These are phyloP conservation scores for Citrullus amarus DNA, from an alignment of 306 rosid species.

Conservation along the genomic window DNA sequence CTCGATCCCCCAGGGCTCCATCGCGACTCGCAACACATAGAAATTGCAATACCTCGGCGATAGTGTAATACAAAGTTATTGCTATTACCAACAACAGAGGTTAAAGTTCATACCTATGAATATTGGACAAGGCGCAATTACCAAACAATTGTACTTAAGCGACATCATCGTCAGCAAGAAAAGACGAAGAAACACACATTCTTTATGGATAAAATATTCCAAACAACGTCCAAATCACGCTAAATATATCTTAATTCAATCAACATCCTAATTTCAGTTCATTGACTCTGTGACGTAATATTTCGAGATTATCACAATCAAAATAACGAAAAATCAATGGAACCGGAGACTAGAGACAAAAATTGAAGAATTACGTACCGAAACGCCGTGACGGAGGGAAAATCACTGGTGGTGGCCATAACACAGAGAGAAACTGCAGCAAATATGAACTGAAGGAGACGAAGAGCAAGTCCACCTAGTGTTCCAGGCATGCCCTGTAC, in stretches of 20 bases:
- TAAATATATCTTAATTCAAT: not conserved
- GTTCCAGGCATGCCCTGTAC: constrained; percentile 41
- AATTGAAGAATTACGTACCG: constrained; percentile 9
- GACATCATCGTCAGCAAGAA: not conserved
- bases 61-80: not conserved
- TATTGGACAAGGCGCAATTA: not conserved
- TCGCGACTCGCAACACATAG: not conserved
- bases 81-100: not conserved
- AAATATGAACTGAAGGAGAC: constrained; percentile 25
- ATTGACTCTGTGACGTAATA: not conserved
- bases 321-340: not conserved
- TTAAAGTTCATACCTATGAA: not conserved
- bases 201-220: not conserved
- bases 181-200: not conserved
- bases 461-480: constrained; percentile 20
- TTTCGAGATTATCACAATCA: not conserved
- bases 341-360: not conserved
- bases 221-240: constrained; percentile 1
- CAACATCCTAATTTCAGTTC: not conserved
- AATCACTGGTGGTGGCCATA: constrained; percentile 28
- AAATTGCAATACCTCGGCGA: not conserved
- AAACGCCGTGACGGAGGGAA: constrained; percentile 27
- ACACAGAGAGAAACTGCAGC: constrained; percentile 22
- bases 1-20: not conserved
- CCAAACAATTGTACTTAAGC: not conserved